Conservation (phyloP, 1,284 basidiomycete species). For the Chondrostereum purpureum region DNA sequence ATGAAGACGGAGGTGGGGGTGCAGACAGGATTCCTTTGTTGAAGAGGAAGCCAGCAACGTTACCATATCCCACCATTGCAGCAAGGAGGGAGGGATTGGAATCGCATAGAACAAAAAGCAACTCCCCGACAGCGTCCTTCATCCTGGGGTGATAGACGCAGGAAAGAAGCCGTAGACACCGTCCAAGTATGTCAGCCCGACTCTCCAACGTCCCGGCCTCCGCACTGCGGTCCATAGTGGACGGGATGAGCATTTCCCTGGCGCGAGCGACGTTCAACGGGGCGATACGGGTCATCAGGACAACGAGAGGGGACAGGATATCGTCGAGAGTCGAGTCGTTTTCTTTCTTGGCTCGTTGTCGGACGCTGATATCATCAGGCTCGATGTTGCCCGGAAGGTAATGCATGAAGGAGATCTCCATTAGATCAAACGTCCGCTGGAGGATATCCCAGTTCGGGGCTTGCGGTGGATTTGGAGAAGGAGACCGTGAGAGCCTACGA, state of each 20-base stretch:
- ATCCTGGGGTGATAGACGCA: conserved; percentile 66
- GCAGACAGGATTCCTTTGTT: conserved; percentile 77
- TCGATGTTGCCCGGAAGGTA: conserved; percentile 62
- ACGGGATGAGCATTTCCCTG: conserved; percentile 63
- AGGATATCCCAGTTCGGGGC: conserved; percentile 40
- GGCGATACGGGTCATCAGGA: conserved; percentile 52
- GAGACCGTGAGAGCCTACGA: conserved; percentile 49
- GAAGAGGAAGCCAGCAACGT: conserved; percentile 88
- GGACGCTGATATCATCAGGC: conserved; percentile 55
- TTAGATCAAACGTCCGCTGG: conserved; percentile 55
- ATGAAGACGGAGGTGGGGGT: conserved; percentile 24
- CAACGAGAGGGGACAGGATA: conserved; percentile 11
- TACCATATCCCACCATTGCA: conserved; percentile 49
- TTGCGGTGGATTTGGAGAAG: conserved; percentile 34
- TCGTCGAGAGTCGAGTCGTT: conserved; percentile 65
- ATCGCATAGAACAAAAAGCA: conserved; percentile 77
- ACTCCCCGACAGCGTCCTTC: conserved; percentile 76
- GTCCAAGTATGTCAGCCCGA: conserved; percentile 67
- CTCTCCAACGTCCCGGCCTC: conserved; percentile 58
- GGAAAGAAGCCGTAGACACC: conserved; percentile 71
- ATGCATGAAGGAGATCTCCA: conserved; percentile 55
- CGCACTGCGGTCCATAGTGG: conserved; percentile 67
- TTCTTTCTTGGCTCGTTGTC: conserved; percentile 42
- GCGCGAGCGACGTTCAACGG: conserved; percentile 49
- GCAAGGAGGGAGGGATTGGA: conserved; percentile 39